These are phyloP conservation scores for Pilatotrama ljubarskyi DNA, from an alignment of 768 basidiomycete genomes.

Conservation along the genomic window DNA sequence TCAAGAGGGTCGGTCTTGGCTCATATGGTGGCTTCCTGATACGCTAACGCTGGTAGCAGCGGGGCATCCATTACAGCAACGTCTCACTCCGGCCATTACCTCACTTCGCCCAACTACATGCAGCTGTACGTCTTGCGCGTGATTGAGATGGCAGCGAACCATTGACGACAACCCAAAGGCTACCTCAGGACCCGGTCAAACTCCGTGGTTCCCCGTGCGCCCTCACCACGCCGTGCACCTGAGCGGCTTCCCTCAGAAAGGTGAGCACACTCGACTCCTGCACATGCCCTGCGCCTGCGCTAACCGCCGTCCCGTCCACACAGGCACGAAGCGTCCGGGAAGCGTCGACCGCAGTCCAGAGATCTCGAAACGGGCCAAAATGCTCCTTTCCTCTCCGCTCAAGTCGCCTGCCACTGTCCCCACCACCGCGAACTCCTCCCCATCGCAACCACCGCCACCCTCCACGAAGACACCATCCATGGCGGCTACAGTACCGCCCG, in stretches of 20 bases:
- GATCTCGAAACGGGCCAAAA: conserved; percentile 12
- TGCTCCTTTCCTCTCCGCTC: conserved; percentile 5
- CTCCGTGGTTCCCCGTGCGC: conserved; percentile 59
- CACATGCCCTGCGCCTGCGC: neutral
- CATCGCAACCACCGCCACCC: neutral
- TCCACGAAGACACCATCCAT: conserved; percentile 1
- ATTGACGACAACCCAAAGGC: conserved; percentile 31
- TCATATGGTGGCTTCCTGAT: neutral
- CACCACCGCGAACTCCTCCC: neutral
- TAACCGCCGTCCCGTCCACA: neutral
- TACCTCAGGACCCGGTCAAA: conserved; percentile 36
- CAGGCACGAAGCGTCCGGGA: conserved; percentile 22
- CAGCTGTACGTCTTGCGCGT: conserved; percentile 39
- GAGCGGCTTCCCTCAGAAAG: conserved; percentile 46
- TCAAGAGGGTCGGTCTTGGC: conserved; percentile 52
- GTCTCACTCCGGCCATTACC: conserved; percentile 49
- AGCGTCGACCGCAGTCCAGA: conserved; percentile 17
- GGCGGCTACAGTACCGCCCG: neutral
- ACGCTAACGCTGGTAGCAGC: conserved; percentile 37
- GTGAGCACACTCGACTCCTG: conserved; percentile 31
- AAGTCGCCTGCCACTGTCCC: conserved; percentile 10
- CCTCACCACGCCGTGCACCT: conserved; percentile 48
- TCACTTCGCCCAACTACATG: conserved; percentile 52
- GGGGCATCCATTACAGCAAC: conserved; percentile 57
- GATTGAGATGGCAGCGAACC: neutral